Evolutionary conservation across 2,329 filamentous ascomycete species (phyloP), one percentile per base, ranked within the genome.

Genomic region (Xylariaceae sp.): DNA sequence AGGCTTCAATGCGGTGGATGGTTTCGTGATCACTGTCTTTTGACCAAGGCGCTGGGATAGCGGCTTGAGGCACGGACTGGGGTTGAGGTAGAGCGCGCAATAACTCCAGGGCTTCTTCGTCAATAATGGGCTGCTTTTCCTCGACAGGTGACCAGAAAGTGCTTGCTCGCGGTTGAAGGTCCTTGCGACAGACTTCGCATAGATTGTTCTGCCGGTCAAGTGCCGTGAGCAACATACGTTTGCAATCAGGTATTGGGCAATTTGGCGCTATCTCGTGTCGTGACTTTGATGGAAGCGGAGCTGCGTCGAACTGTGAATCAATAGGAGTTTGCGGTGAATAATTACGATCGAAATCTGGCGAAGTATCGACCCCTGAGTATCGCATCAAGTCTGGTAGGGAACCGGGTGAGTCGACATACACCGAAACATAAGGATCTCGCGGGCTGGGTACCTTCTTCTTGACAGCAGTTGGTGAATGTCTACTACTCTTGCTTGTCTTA

Each of bases 171-270:
- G 49, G 52, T 37, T 50, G 53, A 26, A 53, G 42, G 9, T 50
- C 43, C 15, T 33, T 35, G n/a, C 45, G 50, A 48, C 56, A 59
- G 11, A 18, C 37, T 4, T 12, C 35, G 45, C 55, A 57, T 2
- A 57, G 43, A 29, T 57, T 55, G 13, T 53, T 47, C 22, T 19
- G 3, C 13, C 13, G 45, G 34, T 56, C 53, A 1, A 26, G 30
- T 3, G 22, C 15, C 2, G 45, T 49, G 4, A 15, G 9, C 1
- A 57, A 47, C 11, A 35, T 11, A 0, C 40, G 44, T 35, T 19
- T 16, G 36, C 53, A 56, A 2, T 47, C 34, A 1, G 49, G 50
- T 49, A 52, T 49, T 12, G 52, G 53, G 18, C 55, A 58, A n/a
- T 17, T 9, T n/a, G 26, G 26, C 26, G 26, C n/a, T n/a, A n/a